These are phyloP conservation scores for Dothidotthia symphoricarpi DNA, from an alignment of 2,329 filamentous ascomycete species.

Conservation along the genomic window DNA sequence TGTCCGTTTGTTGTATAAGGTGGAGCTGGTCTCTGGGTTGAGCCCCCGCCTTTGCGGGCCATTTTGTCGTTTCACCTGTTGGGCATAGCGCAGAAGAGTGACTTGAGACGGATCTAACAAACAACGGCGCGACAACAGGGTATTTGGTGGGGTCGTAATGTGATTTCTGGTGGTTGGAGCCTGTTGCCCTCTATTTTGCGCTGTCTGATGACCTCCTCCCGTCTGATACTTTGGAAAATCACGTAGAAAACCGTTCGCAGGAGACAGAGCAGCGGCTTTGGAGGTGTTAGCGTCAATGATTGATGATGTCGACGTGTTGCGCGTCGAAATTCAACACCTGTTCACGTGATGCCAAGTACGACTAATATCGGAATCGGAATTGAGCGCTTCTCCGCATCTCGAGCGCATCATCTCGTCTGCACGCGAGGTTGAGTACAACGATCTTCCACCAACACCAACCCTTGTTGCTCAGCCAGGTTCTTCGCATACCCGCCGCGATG, in stretches of 20 bases:
- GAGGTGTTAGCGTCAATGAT: too few relatives aligned
- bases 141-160: background rate
- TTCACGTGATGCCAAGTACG: too few relatives aligned
- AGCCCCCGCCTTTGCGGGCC: slow-evolving; percentile 43
- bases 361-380: too few relatives aligned
- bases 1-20: slow-evolving; percentile 21
- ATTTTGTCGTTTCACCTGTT: slow-evolving; percentile 32
- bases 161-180: background rate
- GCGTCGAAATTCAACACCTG: background rate
- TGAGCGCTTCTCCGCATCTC: too few relatives aligned
- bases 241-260: too few relatives aligned
- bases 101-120: background rate
- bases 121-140: too few relatives aligned
- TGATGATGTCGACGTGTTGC: background rate
- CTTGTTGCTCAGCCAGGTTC: background rate
- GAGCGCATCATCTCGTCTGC: too few relatives aligned
- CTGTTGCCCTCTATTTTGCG: too few relatives aligned
- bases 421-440: background rate
- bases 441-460: background rate
- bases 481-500: slow-evolving; percentile 14
- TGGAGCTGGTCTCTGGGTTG: slow-evolving; percentile 30
- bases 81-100: slow-evolving; percentile 20
- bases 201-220: too few relatives aligned
- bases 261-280: too few relatives aligned
- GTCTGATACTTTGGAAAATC: too few relatives aligned